Percentiles rank a stretch among this genome's conserved stretches.
Conservation (phyloP, 305 asterid species). For the Rubia tinctorum region DNA sequence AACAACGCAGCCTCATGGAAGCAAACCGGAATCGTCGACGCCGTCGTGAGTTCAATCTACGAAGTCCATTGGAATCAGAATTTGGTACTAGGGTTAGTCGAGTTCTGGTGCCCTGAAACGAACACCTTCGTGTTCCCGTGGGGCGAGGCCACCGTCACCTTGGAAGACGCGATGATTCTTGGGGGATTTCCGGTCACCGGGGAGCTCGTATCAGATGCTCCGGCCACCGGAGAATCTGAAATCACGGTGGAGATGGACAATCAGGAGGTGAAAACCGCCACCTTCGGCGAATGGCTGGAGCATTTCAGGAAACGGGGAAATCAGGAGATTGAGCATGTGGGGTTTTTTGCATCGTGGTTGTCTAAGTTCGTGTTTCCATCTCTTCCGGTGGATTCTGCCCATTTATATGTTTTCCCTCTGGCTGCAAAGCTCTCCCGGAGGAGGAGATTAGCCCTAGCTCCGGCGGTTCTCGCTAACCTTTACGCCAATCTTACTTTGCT, state of each 20-base stretch:
- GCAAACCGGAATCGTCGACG: conserved; percentile 24
- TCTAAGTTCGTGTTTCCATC: conserved; percentile 1
- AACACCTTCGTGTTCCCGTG: conserved; percentile 20
- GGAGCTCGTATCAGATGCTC: neutral
- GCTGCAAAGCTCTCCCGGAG: neutral
- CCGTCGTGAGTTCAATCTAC: conserved; percentile 19
- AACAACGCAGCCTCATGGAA: conserved; percentile 17
- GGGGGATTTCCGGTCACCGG: conserved; percentile 6
- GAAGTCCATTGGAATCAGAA: conserved; percentile 4
- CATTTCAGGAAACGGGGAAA: neutral
- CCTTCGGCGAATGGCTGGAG: neutral
- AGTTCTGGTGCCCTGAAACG: conserved; percentile 28
- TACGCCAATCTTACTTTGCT: neutral
- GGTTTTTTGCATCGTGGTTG: neutral
- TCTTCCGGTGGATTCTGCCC: neutral
- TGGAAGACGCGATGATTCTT: conserved; percentile 1
- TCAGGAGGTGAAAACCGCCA: neutral
- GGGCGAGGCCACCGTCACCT: conserved; percentile 10
- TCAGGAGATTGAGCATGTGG: neutral
- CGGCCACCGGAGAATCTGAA: neutral
- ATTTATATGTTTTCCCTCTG: neutral
- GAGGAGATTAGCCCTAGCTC: conserved; percentile 4
- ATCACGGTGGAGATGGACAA: neutral
- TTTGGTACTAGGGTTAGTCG: conserved; percentile 23
- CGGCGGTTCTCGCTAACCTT: neutral